Conservation (phyloP, 1,139 yeast species). For the Yamadazyma trypodendri region DNA sequence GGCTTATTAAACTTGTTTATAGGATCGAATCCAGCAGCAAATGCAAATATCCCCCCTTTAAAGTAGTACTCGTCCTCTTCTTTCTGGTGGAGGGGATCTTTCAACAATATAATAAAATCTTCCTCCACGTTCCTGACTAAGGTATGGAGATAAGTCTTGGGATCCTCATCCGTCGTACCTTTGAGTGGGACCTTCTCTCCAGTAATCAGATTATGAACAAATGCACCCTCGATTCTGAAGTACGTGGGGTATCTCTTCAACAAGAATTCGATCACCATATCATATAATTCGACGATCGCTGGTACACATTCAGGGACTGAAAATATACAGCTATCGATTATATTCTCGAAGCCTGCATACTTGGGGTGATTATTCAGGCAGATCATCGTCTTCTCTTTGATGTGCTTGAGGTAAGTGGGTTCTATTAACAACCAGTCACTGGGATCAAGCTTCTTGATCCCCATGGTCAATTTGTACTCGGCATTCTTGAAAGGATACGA, state of each 20-base stretch:
- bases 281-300: constrained; percentile 59
- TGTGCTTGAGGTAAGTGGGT: constrained; percentile 50
- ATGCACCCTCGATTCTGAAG: constrained; percentile 35
- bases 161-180: constrained; percentile 19
- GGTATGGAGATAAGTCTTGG: constrained; percentile 37
- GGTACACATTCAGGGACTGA: constrained; percentile 43
- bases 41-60: constrained; percentile 64
- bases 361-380: constrained; percentile 39
- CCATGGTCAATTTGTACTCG: constrained; percentile 67
- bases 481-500: constrained; percentile 50
- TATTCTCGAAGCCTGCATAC: constrained; percentile 25
- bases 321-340: constrained; percentile 30
- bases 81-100: constrained; percentile 39
- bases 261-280: constrained; percentile 46
- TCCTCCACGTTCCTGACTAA: constrained; percentile 59
- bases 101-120: constrained; percentile 59
- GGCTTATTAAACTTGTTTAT: constrained; percentile 52
- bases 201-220: constrained; percentile 43
- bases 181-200: constrained; percentile 34
- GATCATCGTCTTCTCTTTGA: constrained; percentile 43
- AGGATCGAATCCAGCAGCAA: constrained; percentile 79
- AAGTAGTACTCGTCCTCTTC: constrained; percentile 57
- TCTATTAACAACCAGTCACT: constrained; percentile 72
- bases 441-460: constrained; percentile 51
- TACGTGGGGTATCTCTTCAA: constrained; percentile 60